A percentile compares a stretch with the other conserved stretches of the same genome.
These are phyloP conservation scores for Fusarium brachygibbosum DNA, from an alignment of 2,329 filamentous ascomycete genomes.

Conservation along the genomic window DNA sequence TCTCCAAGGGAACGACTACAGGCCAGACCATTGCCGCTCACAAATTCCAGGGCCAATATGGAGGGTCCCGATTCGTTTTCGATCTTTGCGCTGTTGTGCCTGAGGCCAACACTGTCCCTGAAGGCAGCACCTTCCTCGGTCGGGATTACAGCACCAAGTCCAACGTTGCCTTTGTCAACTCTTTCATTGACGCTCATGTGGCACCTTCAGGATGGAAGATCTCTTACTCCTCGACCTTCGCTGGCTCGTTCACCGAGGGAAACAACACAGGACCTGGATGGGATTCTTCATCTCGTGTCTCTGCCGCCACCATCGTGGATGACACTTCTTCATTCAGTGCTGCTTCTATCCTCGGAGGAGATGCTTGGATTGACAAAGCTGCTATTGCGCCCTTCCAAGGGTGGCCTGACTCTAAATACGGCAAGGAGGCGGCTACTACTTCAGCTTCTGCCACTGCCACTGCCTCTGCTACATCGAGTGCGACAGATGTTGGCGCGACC, in stretches of 20 bases:
- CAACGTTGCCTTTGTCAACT: conserved; percentile 50
- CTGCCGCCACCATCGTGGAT: conserved; percentile 47
- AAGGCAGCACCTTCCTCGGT: conserved; percentile 48
- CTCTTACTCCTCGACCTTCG: conserved; percentile 40
- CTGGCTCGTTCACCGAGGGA: conserved; percentile 49
- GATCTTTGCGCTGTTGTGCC: conserved; percentile 57
- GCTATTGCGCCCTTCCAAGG: conserved; percentile 49
- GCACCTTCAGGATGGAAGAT: conserved; percentile 48
- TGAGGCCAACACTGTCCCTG: conserved; percentile 39
- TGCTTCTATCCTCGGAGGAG: conserved; percentile 53
- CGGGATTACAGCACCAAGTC: conserved; percentile 47
- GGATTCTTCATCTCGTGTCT: conserved; percentile 42
- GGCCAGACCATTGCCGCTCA: conserved; percentile 50
- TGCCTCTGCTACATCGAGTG: conserved; percentile 19
- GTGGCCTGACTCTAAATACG: conserved; percentile 50
- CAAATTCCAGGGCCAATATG: conserved; percentile 46
- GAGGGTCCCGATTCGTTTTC: conserved; percentile 58
- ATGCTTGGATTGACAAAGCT: conserved; percentile 51
- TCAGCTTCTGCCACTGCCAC: conserved; percentile 20
- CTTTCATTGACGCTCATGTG: conserved; percentile 49
- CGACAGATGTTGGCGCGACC: conserved; percentile 12
- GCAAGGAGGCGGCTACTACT: conserved; percentile 9
- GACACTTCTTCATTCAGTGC: conserved; percentile 66
- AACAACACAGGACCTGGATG: conserved; percentile 53
- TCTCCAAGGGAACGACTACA: conserved; percentile 21